Evolutionary conservation across 192 early-diverging fungal species (phyloP).

Genomic region (Coemansia biformis): DNA sequence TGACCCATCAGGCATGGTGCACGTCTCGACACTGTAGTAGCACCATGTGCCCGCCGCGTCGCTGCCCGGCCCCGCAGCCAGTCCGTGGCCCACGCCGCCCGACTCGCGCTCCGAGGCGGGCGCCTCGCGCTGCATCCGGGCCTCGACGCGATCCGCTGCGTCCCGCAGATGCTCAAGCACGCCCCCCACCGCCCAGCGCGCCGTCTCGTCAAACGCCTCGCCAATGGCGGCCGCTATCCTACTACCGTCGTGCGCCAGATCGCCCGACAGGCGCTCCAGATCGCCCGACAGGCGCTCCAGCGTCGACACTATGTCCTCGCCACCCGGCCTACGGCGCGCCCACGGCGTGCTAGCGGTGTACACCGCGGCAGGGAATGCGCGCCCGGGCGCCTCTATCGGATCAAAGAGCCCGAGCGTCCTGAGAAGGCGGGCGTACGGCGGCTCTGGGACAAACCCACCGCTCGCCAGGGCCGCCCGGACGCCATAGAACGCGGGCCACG

Average conservation of each 20-base stretch:
- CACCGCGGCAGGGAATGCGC: constrained; percentile 25
- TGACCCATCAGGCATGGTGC: constrained; percentile 45
- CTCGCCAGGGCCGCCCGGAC: background rate
- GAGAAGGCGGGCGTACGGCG: constrained; percentile 38
- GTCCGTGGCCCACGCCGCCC: background rate
- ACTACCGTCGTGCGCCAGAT: constrained; percentile 13
- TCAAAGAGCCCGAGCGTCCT: constrained; percentile 36
- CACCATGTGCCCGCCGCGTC: constrained; percentile 3
- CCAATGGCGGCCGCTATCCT: constrained; percentile 23
- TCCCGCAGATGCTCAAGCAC: constrained; percentile 37
- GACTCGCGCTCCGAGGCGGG: too few species aligned
- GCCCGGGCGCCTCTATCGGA: constrained; percentile 13
- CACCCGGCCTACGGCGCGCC: background rate
- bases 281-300: too few species aligned
- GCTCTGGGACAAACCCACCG: constrained; percentile 5
- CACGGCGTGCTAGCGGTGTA: constrained; percentile 8
- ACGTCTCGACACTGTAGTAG: constrained; percentile 34
- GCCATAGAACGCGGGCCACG: background rate
- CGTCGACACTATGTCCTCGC: too few species aligned
- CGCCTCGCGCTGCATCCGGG: constrained; percentile 11
- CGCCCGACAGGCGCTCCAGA: constrained; percentile 1
- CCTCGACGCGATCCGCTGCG: constrained; percentile 33
- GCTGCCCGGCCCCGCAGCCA: background rate
- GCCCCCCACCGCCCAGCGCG: constrained; percentile 39
- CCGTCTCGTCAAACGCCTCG: constrained; percentile 36